Evolutionary conservation across 331 rosid genomes (phyloP).

Genomic region (Stylosanthes scabra): DNA sequence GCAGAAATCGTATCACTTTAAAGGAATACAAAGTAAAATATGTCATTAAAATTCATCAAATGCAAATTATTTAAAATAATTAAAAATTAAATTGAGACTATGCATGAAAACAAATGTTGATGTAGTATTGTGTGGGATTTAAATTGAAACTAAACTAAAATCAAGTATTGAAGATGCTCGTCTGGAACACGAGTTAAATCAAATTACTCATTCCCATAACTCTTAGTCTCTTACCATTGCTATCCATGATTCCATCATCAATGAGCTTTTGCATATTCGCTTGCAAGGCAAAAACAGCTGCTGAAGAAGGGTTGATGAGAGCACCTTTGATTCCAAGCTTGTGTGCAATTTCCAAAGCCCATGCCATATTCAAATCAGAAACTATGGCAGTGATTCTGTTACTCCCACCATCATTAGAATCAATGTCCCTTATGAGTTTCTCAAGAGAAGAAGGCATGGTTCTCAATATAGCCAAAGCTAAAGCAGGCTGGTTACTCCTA

Average conservation of each 20-base stretch:
- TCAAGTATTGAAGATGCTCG: no score
- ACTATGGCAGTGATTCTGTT: constrained; percentile 38
- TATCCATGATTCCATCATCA: constrained; percentile 43
- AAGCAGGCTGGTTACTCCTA: constrained; percentile 25
- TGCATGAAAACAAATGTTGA: no score
- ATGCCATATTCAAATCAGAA: constrained; percentile 30
- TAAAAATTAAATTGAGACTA: no score
- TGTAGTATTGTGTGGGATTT: no score
- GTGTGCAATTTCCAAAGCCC: constrained; percentile 44
- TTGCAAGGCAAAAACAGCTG: constrained; percentile 31
- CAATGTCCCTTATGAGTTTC: constrained; percentile 38
- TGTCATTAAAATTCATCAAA: no score
- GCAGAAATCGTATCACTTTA: no score
- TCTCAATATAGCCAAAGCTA: constrained; percentile 8
- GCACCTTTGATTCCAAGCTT: constrained; percentile 44
- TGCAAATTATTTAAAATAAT: no score
- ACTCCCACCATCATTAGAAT: not conserved
- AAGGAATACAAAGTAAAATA: no score
- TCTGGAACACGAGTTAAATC: no score
- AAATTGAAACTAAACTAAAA: no score
- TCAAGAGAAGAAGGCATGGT: constrained; percentile 40
- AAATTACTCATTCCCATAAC: no score
- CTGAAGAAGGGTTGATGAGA: constrained; percentile 43
- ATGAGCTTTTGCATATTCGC: constrained; percentile 33
- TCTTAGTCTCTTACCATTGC: constrained; percentile 43